These are phyloP conservation scores for Pythium insidiosum DNA, from an alignment of 352 stramenopile genomes.

Conservation along the genomic window DNA sequence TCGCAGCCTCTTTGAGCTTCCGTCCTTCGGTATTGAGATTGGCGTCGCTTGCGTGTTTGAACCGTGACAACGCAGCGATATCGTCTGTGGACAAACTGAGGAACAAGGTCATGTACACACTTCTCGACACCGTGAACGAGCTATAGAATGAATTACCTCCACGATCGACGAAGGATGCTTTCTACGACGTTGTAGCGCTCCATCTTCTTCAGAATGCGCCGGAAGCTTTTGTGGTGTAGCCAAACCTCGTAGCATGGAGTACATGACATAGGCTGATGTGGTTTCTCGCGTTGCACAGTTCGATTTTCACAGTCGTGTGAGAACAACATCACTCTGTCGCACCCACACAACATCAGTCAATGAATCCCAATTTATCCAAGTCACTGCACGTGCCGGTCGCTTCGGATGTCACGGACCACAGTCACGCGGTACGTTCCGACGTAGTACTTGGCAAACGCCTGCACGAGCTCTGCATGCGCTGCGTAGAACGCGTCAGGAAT, in stretches of 20 bases:
- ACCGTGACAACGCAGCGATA: constrained; percentile 38
- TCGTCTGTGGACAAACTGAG: constrained; percentile 31
- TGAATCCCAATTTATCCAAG: not conserved
- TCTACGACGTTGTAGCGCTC: constrained; percentile 51
- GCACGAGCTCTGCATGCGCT: constrained; percentile 35
- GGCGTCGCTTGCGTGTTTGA: constrained; percentile 49
- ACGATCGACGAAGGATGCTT: constrained; percentile 45
- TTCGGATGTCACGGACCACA: constrained; percentile 52
- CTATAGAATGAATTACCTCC: too few species aligned
- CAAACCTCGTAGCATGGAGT: constrained; percentile 45
- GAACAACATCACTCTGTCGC: constrained; percentile 45
- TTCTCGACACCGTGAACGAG: too few species aligned
- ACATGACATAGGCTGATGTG: constrained; percentile 38
- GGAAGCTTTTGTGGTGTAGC: constrained; percentile 60
- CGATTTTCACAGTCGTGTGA: constrained; percentile 63
- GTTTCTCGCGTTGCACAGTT: constrained; percentile 35
- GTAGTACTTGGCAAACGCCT: constrained; percentile 64
- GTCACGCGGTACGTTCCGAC: constrained; percentile 54
- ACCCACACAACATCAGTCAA: not conserved
- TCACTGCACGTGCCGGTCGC: constrained; percentile 33
- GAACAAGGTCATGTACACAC: not conserved
- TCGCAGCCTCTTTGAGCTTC: constrained; percentile 47
- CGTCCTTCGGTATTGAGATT: constrained; percentile 55
- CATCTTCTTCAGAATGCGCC: constrained; percentile 64
- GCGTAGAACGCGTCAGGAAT: constrained; percentile 48